Percentiles rank a stretch among this genome's conserved stretches.
Conservation (phyloP, 208 protist genomes). For the Porcisia hertigi region DNA sequence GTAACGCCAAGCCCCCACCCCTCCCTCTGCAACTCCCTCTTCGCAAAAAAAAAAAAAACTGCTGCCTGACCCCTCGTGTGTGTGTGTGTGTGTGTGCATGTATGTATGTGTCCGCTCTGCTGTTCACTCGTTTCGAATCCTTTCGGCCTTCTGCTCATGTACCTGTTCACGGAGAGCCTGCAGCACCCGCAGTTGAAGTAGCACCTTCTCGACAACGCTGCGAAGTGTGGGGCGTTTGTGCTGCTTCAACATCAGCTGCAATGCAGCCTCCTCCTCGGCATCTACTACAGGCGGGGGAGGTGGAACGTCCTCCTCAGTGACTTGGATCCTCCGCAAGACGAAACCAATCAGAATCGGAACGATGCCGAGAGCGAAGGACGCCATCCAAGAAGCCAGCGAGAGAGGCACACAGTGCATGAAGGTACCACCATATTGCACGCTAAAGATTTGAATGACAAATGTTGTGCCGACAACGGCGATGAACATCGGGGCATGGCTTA, state of each 20-base stretch:
- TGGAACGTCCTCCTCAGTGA: slow-evolving; percentile 17
- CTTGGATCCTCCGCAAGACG: slow-evolving; percentile 28
- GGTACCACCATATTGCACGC: slow-evolving; percentile 77
- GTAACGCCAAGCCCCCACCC: neutral
- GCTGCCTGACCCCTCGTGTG: neutral
- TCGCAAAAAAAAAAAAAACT: neutral
- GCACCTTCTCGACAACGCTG: slow-evolving; percentile 28
- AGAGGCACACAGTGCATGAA: slow-evolving; percentile 85
- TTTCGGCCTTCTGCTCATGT: slow-evolving; percentile 8
- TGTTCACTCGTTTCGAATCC: neutral
- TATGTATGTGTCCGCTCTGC: neutral
- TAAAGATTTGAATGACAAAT: slow-evolving; percentile 58
- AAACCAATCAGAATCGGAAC: slow-evolving; percentile 56
- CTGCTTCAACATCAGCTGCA: slow-evolving; percentile 16
- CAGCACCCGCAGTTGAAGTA: slow-evolving; percentile 40
- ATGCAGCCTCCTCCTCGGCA: slow-evolving; percentile 21
- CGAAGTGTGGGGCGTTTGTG: slow-evolving; percentile 30
- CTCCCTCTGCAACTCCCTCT: neutral
- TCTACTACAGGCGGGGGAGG: slow-evolving; percentile 31
- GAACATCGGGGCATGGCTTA: slow-evolving; percentile 52
- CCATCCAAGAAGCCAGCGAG: slow-evolving; percentile 54
- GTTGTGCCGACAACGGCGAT: slow-evolving; percentile 67
- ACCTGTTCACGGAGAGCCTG: slow-evolving; percentile 23
- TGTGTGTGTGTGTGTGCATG: neutral
- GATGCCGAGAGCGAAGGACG: slow-evolving; percentile 48